Evolutionary conservation across 2,329 filamentous ascomycete species (phyloP).

Genomic region (Colletotrichum endophyticum): DNA sequence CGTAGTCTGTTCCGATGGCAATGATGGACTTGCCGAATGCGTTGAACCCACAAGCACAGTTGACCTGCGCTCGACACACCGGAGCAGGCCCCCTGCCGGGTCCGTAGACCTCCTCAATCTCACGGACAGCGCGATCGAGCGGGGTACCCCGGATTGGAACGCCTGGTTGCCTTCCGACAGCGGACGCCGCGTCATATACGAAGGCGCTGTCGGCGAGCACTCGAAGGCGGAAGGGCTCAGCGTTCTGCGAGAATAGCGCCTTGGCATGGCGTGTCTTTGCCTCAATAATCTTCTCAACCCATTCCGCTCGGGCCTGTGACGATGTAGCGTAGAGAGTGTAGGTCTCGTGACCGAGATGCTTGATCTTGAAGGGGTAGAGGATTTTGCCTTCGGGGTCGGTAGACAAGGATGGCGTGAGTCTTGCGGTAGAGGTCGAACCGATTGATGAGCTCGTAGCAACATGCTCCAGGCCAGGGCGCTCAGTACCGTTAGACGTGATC

Average conservation of each 20-base stretch:
- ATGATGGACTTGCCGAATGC: constrained; percentile 86
- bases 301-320: constrained; percentile 77
- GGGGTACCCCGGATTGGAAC: constrained; percentile 90
- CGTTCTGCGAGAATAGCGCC: constrained; percentile 87
- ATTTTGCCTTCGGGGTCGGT: constrained; percentile 82
- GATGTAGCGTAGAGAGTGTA: constrained; percentile 89
- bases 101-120: constrained; percentile 82
- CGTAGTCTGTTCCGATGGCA: constrained; percentile 93
- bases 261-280: constrained; percentile 94
- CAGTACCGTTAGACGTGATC: constrained; percentile 54
- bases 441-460: constrained; percentile 71
- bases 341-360: constrained; percentile 91
- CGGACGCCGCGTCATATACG: constrained; percentile 71
- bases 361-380: constrained; percentile 92
- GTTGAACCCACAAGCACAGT: constrained; percentile 91
- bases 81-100: constrained; percentile 72
- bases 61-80: constrained; percentile 84
- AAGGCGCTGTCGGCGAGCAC: constrained; percentile 95
- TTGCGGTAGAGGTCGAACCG: constrained; percentile 46
- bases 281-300: constrained; percentile 92
- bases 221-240: constrained; percentile 90
- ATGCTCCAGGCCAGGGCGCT: constrained; percentile 69
- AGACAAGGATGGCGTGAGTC: constrained; percentile 46
- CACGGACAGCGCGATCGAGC: constrained; percentile 86
- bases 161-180: constrained; percentile 63